Evolutionary conservation across 257 asterid genomes (phyloP).

Genomic region (Solanum appendiculatum): DNA sequence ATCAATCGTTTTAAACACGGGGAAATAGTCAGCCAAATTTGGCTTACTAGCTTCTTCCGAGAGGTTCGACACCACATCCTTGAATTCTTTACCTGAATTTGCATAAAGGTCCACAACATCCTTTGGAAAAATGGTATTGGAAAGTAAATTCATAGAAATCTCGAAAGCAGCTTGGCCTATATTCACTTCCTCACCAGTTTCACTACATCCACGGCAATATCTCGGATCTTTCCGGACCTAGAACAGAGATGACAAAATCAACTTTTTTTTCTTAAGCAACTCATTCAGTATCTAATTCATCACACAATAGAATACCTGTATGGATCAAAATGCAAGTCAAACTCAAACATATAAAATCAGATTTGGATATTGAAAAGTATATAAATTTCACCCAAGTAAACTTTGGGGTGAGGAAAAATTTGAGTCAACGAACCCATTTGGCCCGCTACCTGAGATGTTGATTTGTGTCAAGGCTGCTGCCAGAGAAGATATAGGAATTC

Average conservation of each 20-base stretch:
- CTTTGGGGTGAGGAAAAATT: not conserved
- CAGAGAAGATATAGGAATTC: conserved; percentile 43
- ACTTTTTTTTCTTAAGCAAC: no score
- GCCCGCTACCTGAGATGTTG: conserved; percentile 37
- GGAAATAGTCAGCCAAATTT: conserved; percentile 53
- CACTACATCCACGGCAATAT: conserved; percentile 34
- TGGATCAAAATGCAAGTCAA: not conserved
- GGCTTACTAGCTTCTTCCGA: conserved; percentile 58
- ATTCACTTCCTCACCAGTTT: conserved; percentile 38
- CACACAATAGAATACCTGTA: not conserved
- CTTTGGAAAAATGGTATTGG: conserved; percentile 43
- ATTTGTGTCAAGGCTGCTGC: conserved; percentile 51
- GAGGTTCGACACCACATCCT: conserved; percentile 37
- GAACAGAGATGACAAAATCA: no score
- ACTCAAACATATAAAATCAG: no score
- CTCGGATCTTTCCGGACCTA: conserved; percentile 40
- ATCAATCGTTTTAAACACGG: conserved; percentile 26
- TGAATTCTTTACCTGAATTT: conserved; percentile 55
- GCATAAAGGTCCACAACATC: conserved; percentile 44
- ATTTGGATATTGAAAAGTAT: not conserved
- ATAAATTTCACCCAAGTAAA: not conserved
- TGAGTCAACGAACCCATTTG: not conserved
- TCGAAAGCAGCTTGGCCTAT: conserved; percentile 50
- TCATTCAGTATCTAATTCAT: no score
- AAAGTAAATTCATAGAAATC: conserved; percentile 27